Conservation (phyloP, 192 early-diverging fungal genomes). For the Dispira simplex region DNA sequence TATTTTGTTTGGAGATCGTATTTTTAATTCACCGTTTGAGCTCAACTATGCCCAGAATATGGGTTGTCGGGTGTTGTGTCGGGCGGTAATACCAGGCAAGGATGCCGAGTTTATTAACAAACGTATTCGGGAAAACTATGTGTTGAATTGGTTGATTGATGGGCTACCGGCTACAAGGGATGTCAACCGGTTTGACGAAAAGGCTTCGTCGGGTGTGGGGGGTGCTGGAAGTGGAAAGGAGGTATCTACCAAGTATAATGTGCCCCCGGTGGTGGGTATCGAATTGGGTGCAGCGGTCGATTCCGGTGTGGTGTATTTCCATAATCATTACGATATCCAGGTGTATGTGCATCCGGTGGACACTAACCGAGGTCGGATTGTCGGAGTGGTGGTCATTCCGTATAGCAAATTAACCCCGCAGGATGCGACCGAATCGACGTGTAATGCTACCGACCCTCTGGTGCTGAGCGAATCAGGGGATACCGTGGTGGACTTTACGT, state of each 20-base stretch:
- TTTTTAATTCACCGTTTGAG: constrained; percentile 68
- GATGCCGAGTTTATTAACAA: constrained; percentile 81
- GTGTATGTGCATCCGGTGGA: constrained; percentile 65
- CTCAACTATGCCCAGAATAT: constrained; percentile 41
- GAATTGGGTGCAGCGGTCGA: constrained; percentile 37
- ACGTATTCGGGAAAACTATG: constrained; percentile 61
- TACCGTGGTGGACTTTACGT: constrained; percentile 41
- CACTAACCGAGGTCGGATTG: constrained; percentile 55
- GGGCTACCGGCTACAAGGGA: constrained; percentile 62
- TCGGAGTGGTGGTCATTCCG: constrained; percentile 72
- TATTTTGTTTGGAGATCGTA: constrained; percentile 92
- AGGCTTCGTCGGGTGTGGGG: background rate
- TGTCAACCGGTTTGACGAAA: background rate
- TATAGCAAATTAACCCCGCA: constrained; percentile 32
- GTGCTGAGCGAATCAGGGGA: constrained; percentile 26
- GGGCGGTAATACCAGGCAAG: constrained; percentile 34
- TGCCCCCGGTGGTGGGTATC: constrained; percentile 69
- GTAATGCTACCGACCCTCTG: constrained; percentile 23
- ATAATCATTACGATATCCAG: constrained; percentile 85
- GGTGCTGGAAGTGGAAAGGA: too few species aligned
- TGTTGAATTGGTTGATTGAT: constrained; percentile 78
- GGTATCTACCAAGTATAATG: constrained; percentile 26
- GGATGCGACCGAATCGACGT: constrained; percentile 17
- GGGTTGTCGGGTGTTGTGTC: constrained; percentile 53
- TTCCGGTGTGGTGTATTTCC: constrained; percentile 19